phyloP scores from a whole-genome alignment of 2,329 filamentous ascomycete genomes.

The Trichophyton verrucosum region DNA sequence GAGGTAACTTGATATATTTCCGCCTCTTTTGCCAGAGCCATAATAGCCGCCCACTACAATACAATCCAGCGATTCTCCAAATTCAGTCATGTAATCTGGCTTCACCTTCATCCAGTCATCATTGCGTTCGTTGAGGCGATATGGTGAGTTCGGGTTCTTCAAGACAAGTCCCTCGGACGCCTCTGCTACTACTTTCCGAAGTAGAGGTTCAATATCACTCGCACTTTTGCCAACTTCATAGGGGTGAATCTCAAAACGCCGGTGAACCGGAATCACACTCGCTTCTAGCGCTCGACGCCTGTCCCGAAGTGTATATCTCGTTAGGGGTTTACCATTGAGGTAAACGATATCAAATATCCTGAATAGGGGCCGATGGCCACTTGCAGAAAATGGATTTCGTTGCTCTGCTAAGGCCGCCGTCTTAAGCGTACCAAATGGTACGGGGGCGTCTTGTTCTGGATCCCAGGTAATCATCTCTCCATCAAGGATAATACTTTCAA shows the following conservation, averaged over 20 bases:
- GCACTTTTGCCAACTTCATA: slow-evolving; percentile 54
- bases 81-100: slow-evolving; percentile 95
- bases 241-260: slow-evolving; percentile 70
- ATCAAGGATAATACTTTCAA: slow-evolving; percentile 80
- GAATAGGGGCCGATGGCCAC: slow-evolving; percentile 62
- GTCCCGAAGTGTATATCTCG: slow-evolving; percentile 70
- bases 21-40: slow-evolving; percentile 74
- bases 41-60: slow-evolving; percentile 87
- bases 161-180: slow-evolving; percentile 82
- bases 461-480: slow-evolving; percentile 99
- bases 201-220: slow-evolving; percentile 62
- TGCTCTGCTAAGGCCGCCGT: slow-evolving; percentile 74
- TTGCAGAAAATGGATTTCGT: slow-evolving; percentile 51
- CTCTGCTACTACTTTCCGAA: slow-evolving; percentile 74
- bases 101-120: slow-evolving; percentile 99
- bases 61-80: slow-evolving; percentile 84
- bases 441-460: slow-evolving; percentile 66
- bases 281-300: slow-evolving; percentile 62
- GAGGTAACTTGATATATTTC: slow-evolving; percentile 72
- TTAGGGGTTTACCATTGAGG: slow-evolving; percentile 68
- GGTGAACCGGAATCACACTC: slow-evolving; percentile 56
- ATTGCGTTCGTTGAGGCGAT: slow-evolving; percentile 77
- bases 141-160: slow-evolving; percentile 82
- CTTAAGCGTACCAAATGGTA: slow-evolving; percentile 86
- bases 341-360: slow-evolving; percentile 85